Evolutionary conservation across 2,329 filamentous ascomycete genomes (phyloP).

Genomic region (Fusarium sp.): DNA sequence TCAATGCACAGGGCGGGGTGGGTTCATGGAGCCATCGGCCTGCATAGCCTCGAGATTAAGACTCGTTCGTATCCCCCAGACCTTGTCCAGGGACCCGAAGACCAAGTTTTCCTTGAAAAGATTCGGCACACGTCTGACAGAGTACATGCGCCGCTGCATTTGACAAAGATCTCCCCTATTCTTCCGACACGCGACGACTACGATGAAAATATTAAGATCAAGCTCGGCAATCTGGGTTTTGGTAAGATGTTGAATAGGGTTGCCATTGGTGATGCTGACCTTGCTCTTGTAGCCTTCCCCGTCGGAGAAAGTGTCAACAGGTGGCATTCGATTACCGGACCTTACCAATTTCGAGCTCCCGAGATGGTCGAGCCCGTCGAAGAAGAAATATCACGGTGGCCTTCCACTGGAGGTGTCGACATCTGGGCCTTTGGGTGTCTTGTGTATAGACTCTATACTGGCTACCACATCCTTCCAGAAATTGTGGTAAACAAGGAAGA

Average conservation of each 20-base stretch:
- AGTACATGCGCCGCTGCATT: background rate
- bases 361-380: background rate
- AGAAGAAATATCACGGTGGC: background rate
- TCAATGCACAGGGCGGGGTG: background rate
- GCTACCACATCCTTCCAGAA: background rate
- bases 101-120: background rate
- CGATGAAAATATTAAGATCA: background rate
- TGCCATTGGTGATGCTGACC: background rate
- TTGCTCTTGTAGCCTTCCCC: background rate
- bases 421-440: slow-evolving; percentile 16
- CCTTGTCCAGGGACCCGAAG: background rate
- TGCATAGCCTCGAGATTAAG: background rate
- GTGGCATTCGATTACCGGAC: background rate
- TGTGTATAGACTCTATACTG: slow-evolving; percentile 8
- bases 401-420: background rate
- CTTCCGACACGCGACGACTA: background rate
- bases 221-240: background rate
- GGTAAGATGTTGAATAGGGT: background rate
- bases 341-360: background rate
- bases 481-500: background rate
- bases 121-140: background rate
- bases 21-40: background rate
- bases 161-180: background rate
- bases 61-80: background rate
- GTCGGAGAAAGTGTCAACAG: background rate